These are phyloP conservation scores for Populus nigra DNA, from an alignment of 345 rosid genomes.

Conservation along the genomic window DNA sequence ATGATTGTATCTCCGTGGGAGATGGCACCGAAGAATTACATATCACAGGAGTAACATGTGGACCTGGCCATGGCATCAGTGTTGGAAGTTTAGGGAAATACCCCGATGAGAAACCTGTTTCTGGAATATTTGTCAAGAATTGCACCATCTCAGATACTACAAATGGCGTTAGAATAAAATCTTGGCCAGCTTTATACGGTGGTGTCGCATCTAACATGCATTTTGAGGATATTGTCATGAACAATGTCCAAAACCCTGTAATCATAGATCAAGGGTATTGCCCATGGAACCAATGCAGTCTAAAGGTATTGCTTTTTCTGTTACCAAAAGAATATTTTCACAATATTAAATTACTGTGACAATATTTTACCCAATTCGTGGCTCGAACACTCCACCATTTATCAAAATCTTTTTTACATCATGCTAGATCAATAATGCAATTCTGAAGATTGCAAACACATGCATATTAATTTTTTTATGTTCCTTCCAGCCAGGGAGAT, in stretches of 20 bases:
- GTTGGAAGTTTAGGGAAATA: slow-evolving; percentile 3
- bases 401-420: no score
- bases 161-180: slow-evolving; percentile 3
- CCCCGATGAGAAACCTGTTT: not conserved
- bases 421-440: no score
- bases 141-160: not conserved
- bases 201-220: not conserved
- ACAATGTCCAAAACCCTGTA: slow-evolving; percentile 3
- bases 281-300: slow-evolving; percentile 1
- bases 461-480: no score
- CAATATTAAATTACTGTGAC: not conserved
- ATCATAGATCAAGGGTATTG: not conserved
- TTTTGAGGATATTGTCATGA: not conserved
- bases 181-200: not conserved
- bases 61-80: not conserved
- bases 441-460: no score
- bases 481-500: no score
- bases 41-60: not conserved
- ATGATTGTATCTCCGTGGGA: not conserved
- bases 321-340: not conserved
- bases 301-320: not conserved
- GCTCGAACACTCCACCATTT: no score
- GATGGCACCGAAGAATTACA: not conserved
- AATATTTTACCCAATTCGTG: no score
- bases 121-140: not conserved